These are phyloP conservation scores for Paxillus involutus DNA, from an alignment of 768 basidiomycete genomes.

Conservation along the genomic window DNA sequence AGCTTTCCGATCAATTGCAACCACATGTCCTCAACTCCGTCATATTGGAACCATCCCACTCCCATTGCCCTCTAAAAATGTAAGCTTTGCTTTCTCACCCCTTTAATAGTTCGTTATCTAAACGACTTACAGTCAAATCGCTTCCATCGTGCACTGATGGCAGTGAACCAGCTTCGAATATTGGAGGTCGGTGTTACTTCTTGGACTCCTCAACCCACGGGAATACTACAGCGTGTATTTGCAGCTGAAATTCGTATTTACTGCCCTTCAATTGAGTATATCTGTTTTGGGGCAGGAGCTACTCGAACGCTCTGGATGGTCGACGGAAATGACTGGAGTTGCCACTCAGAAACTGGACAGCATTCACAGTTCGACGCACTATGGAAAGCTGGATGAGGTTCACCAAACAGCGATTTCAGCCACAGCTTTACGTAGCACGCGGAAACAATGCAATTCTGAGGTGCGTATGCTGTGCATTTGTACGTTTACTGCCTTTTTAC, in stretches of 20 bases:
- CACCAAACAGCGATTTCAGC: conserved; percentile 13
- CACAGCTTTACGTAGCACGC: conserved; percentile 27
- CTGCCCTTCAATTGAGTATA: conserved; percentile 32
- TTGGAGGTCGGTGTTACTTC: conserved; percentile 38
- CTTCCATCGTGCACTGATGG: conserved; percentile 35
- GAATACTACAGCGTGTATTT: conserved; percentile 34
- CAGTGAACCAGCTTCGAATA: conserved; percentile 32
- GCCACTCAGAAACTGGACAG: conserved; percentile 26
- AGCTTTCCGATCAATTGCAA: conserved; percentile 32
- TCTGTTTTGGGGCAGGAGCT: conserved; percentile 36
- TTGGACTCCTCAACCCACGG: conserved; percentile 34
- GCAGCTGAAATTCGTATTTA: conserved; percentile 39
- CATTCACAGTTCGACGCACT: conserved; percentile 27
- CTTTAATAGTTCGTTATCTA: conserved; percentile 17
- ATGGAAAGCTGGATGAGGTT: conserved; percentile 27
- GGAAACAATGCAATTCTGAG: conserved; percentile 13
- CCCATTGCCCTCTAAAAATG: conserved; percentile 33
- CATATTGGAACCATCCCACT: conserved; percentile 39
- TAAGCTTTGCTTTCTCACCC: conserved; percentile 22
- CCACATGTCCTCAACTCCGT: conserved; percentile 33
- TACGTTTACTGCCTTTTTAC: conserved; percentile 25
- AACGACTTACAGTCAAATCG: conserved; percentile 28
- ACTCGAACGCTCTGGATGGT: conserved; percentile 29
- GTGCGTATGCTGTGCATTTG: conserved; percentile 24
- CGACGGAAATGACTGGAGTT: conserved; percentile 37